Base-by-base conservation (phyloP, 345 rosid species). In the Eucalyptus caleyi region DNA sequence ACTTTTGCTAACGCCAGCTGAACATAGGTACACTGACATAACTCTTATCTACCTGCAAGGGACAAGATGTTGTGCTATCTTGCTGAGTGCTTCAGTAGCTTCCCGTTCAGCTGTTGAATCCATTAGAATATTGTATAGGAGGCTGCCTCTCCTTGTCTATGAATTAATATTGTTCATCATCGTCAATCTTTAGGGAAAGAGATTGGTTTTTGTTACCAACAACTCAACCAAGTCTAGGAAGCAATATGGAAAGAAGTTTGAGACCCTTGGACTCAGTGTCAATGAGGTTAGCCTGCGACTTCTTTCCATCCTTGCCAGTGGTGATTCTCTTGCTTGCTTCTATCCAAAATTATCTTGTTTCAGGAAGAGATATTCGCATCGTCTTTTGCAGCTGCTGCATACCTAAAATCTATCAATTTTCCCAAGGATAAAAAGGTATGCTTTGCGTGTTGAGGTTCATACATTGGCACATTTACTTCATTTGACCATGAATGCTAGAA, bases 361-460 rank as follows among this genome's bases (percentile, higher is more conserved):
- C 92, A 97, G 99, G 99, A 96, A 92, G 99, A 97, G 92, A 97
- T 96, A 90, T 97, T 97, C 90, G 99, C 99, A 9, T 97, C 99
- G 1, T 97, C 99, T 62, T 97, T 97, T 92, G 99, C 99, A 86
- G 97, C 99, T 72, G 99, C 99, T 90, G 99, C 99, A 30, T 97
- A 96, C 90, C 94, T 97, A 89, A 93, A 95, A 93, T 97, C 99
- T 50, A 96, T 97, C 89, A 30, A 96, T 91, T 97, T 97, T 92
- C 99, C 99, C 16, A 96, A 93, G 93, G 99, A 97, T 90, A 96
- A 97, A 90, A 97, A 96, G 97, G 99, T 95, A 89, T 77, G 44
- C 9, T 51, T 59, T 21, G 23, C 11, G 1, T 11, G 11, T 49
- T 6, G 32, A 47, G 50, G 50, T 44, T 37, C 49, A 90, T 37